Evolutionary conservation across 768 basidiomycete species (phyloP), one percentile per base, ranked within the genome.

Genomic region (Phlebiopsis flavidoalba): DNA sequence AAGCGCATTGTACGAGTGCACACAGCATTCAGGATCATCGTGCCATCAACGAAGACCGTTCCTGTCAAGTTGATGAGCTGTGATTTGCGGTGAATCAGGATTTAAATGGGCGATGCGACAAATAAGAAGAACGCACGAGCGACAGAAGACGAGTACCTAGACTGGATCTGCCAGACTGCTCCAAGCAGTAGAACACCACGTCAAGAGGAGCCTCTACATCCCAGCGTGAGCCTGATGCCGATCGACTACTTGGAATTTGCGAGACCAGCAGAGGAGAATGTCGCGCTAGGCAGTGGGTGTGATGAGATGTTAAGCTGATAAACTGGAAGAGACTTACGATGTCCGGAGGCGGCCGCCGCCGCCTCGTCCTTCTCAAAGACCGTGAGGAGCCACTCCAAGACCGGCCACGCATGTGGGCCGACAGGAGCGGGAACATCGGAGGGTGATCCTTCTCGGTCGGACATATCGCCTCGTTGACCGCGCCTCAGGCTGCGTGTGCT

Each of bases 291-390:
- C 14, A 37, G 55, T 63, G 47, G 65, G 56, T 53, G 57, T 53
- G 19, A 57, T 31, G 48, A 61, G 64, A 22, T 12, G 47, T 24
- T 35, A 55, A 43, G 58, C 43, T 36, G 24, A n/a, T 11, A 26
- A 35, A 31, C 40, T 43, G 11, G 11, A 12, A 43, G 3, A 43
- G 40, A 43, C 40, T 43, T 8, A 59, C 57, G 63, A 76, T 68
- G 57, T 81, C 83, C 72, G 59, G 75, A 76, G 60, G 72, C 70
- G 15, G 64, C 63, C 59, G 74, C 72, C 21, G 72, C 60, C 10
- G 65, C 62, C 65, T 90, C 84, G 61, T 91, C 89, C 63, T 79
- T 81, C 67, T 93, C 88, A 64, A 90, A 89, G 19, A 91, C 64
- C 21, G 73, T 69, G 11, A 93, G 57, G 0, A 91, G 64, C 86